A percentile compares a stretch with the other conserved stretches of the same genome.
These are phyloP conservation scores for Phialocephala subalpina DNA, from an alignment of 2,329 filamentous ascomycete genomes.

Conservation along the genomic window DNA sequence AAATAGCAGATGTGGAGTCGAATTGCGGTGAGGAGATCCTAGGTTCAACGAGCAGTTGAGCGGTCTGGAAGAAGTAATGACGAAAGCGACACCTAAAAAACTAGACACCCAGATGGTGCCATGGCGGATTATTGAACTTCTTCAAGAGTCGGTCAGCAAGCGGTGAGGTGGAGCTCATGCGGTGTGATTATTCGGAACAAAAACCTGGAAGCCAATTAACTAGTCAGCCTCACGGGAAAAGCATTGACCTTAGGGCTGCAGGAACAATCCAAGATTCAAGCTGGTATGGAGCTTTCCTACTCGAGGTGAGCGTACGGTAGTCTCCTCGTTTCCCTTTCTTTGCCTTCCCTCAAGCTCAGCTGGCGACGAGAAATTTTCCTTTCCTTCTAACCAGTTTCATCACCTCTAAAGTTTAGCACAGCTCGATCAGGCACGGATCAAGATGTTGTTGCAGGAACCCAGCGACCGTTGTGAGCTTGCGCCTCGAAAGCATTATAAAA, in stretches of 20 bases:
- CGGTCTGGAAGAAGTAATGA: conserved; percentile 14
- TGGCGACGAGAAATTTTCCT: background rate
- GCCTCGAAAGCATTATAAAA: background rate
- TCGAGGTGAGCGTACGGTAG: background rate
- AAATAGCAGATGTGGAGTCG: conserved; percentile 6
- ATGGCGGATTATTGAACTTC: background rate
- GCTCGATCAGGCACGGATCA: conserved; percentile 5
- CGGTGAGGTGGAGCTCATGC: conserved; percentile 10
- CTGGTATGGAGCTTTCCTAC: conserved; percentile 7
- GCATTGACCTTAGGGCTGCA: conserved; percentile 23
- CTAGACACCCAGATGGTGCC: background rate
- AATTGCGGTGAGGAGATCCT: conserved; percentile 19
- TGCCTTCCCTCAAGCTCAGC: background rate
- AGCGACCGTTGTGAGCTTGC: background rate
- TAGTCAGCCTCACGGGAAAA: conserved; percentile 16
- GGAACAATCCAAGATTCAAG: conserved; percentile 23
- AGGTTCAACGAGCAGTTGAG: conserved; percentile 2
- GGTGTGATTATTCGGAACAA: conserved; percentile 17
- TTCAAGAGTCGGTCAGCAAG: conserved; percentile 13
- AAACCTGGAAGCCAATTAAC: background rate
- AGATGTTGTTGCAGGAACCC: background rate
- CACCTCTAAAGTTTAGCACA: conserved; percentile 14
- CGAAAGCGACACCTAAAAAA: background rate
- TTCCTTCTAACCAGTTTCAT: conserved; percentile 8
- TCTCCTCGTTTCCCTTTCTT: background rate